A percentile compares a stretch with the other conserved stretches of the same genome.
These are phyloP conservation scores for Tubosaeta brunneosetosa DNA, from an alignment of 768 basidiomycete species.

Conservation along the genomic window DNA sequence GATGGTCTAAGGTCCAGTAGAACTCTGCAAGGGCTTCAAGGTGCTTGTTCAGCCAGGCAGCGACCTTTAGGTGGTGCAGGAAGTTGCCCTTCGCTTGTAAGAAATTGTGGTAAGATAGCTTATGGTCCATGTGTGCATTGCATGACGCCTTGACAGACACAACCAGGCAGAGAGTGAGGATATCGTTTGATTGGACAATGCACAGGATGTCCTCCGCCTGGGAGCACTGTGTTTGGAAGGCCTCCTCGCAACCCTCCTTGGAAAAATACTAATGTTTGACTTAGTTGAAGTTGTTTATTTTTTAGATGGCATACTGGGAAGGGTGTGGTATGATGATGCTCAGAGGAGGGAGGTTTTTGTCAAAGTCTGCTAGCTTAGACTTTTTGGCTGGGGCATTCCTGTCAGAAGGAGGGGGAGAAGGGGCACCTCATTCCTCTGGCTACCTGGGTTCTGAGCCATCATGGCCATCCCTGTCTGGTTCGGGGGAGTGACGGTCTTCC, in stretches of 20 bases:
- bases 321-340: background rate
- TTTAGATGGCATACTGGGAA: constrained; percentile 7
- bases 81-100: constrained; percentile 10
- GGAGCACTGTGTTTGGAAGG: background rate
- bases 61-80: background rate
- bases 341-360: too few species aligned
- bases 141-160: constrained; percentile 13
- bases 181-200: constrained; percentile 8
- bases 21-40: background rate
- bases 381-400: too few species aligned
- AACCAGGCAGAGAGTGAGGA: constrained; percentile 10
- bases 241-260: constrained; percentile 1
- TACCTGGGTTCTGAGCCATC: too few species aligned
- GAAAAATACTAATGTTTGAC: constrained; percentile 13
- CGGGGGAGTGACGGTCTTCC: too few species aligned
- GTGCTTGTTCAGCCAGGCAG: background rate
- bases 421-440: too few species aligned
- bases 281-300: constrained; percentile 3
- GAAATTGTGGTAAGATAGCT: constrained; percentile 6
- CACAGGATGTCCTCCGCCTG: constrained; percentile 1
- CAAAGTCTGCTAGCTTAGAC: too few species aligned
- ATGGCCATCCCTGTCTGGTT: too few species aligned
- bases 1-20: constrained; percentile 4
- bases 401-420: too few species aligned
- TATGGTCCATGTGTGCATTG: constrained; percentile 17